These are phyloP conservation scores for Leccinellum rugosiceps DNA, from an alignment of 768 basidiomycete genomes.

Conservation along the genomic window DNA sequence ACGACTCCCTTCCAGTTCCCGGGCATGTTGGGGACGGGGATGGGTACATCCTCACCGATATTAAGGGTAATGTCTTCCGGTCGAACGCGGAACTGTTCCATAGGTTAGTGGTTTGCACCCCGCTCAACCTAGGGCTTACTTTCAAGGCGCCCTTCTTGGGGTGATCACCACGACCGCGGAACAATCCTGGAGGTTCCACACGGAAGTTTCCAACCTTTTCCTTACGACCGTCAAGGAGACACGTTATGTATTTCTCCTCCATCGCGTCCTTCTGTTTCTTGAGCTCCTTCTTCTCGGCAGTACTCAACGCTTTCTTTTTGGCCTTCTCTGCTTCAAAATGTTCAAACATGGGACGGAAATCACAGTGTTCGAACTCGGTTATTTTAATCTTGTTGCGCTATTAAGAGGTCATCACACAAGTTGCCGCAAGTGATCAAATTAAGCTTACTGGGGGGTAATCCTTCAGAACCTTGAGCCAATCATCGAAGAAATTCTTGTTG, in stretches of 20 bases:
- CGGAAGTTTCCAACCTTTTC: constrained; percentile 99
- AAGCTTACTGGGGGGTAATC: constrained; percentile 77
- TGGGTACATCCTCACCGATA: constrained; percentile 70
- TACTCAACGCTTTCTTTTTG: constrained; percentile 83
- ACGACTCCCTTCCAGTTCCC: constrained; percentile 87
- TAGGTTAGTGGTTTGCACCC: constrained; percentile 5
- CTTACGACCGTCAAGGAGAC: constrained; percentile 91
- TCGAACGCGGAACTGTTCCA: constrained; percentile 68
- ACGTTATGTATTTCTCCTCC: constrained; percentile 82
- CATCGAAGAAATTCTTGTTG: constrained; percentile 93
- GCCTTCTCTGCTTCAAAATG: constrained; percentile 90
- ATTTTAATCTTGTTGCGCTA: constrained; percentile 77
- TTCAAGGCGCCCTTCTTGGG: constrained; percentile 96
- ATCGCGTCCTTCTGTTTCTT: constrained; percentile 82
- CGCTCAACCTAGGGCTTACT: constrained; percentile 41
- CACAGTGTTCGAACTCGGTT: constrained; percentile 72
- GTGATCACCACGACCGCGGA: constrained; percentile 97
- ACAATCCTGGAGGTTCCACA: constrained; percentile 97
- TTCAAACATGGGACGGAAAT: constrained; percentile 93
- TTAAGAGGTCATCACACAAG: constrained; percentile 5
- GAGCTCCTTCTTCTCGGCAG: constrained; percentile 86
- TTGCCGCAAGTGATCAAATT: constrained; percentile 5
- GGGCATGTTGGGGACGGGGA: constrained; percentile 87
- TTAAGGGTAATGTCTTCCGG: constrained; percentile 97
- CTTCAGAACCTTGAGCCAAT: constrained; percentile 77